Evolutionary conservation across 257 asterid species (phyloP), one percentile per base, ranked within the genome.

Genomic region (Nicotiana benthamiana): DNA sequence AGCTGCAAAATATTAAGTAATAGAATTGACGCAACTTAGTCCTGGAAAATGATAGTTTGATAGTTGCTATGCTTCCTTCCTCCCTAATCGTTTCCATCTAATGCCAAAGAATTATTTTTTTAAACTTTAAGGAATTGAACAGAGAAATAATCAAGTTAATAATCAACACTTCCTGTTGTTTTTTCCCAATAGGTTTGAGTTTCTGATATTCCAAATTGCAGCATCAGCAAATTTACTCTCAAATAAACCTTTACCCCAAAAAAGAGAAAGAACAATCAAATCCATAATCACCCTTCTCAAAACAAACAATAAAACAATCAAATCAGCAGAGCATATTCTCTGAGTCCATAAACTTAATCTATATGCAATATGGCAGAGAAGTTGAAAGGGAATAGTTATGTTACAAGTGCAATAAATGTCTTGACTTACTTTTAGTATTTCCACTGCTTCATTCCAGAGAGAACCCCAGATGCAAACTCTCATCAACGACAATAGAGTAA

Each of bases 381-480:
- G 12, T 24, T 22, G 48, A 72, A 43, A 46, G 13, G 60, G 40
- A 48, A 46, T 72, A 22, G 24, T 15, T 24, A 46, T 10, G 2
- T 6, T 12, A 17, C 24, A 64, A 13, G n/a, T 17, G 53, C 54
- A 15, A 74, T 12, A 20, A 70, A 77, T 60, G 28, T 32, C 16
- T 8, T 8, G 61, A 84, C 96, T 72, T 86, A 91, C 99, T 60
- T 89, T 89, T n/a, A 95, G 75, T 34, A 95, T 91, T 22, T 90
- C 89, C 84, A 90, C 90, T 16, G 91, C 90, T 85, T 95, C 93
- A 66, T 83, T 79, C 93, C 95, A 95, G 24, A 87, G 92, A 46
- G 97, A 93, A 76, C 95, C 98, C 97, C 98, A 91, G 7, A 91
- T 86, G 83, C 97, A 95, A n/a, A 90, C 81, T 83, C 98, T 85